These are phyloP conservation scores for Orbilia oligospora DNA, from an alignment of 2,329 filamentous ascomycete genomes.

Conservation along the genomic window DNA sequence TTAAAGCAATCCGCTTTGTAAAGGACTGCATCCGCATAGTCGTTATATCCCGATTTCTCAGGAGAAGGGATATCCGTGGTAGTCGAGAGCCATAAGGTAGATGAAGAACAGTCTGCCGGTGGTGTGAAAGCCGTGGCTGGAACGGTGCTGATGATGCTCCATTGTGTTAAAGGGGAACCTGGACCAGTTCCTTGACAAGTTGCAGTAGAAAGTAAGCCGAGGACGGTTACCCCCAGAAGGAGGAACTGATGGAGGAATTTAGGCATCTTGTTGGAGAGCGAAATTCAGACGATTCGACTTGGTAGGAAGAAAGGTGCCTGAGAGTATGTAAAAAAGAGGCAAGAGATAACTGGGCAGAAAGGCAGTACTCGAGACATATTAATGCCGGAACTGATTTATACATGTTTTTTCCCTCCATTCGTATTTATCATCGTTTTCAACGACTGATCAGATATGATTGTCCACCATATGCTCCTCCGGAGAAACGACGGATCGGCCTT, in stretches of 20 bases:
- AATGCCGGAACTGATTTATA: not conserved
- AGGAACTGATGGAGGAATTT: not conserved
- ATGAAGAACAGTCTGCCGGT: not conserved
- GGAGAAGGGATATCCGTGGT: not conserved
- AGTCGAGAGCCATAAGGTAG: not conserved
- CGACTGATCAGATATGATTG: not conserved
- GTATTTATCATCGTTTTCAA: not conserved
- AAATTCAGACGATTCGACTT: not conserved
- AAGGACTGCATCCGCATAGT: not conserved
- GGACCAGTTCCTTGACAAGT: too few relatives aligned
- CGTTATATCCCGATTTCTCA: not conserved
- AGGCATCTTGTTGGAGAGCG: not conserved
- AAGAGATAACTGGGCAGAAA: too few relatives aligned
- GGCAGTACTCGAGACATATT: not conserved
- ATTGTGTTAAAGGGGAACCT: not conserved
- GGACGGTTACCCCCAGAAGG: not conserved
- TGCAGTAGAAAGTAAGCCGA: not conserved
- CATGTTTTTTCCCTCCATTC: not conserved
- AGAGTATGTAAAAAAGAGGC: not conserved
- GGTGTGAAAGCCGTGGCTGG: not conserved
- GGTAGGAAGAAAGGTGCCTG: not conserved
- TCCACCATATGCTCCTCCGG: not conserved
- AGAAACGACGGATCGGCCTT: too few relatives aligned
- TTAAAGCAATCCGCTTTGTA: conserved; percentile 17
- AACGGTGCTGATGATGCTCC: not conserved